Conservation (phyloP, 2,329 filamentous ascomycete genomes). For the Cercospora sesami region DNA sequence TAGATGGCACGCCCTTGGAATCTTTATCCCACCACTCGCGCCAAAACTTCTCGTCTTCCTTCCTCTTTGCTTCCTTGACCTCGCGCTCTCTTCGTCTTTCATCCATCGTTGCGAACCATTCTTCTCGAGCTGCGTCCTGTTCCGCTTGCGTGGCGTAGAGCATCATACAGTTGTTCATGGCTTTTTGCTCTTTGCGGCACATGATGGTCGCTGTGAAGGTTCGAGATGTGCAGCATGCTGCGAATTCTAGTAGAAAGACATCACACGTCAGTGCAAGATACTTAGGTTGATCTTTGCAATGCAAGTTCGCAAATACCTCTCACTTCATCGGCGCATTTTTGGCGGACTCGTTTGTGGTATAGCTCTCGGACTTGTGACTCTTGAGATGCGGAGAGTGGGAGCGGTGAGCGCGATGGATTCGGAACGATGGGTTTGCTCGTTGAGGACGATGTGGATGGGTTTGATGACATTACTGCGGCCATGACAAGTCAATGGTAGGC, state of each 20-base stretch:
- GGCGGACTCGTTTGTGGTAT: slow-evolving; percentile 76
- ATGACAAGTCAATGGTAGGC: slow-evolving; percentile 17
- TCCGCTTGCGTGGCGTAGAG: slow-evolving; percentile 78
- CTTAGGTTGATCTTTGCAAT: neutral
- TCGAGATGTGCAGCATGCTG: slow-evolving; percentile 80
- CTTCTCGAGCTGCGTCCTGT: slow-evolving; percentile 82
- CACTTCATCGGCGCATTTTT: slow-evolving; percentile 64
- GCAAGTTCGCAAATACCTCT: slow-evolving; percentile 40
- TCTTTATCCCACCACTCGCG: slow-evolving; percentile 54
- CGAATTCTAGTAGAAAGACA: slow-evolving; percentile 67
- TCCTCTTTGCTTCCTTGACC: slow-evolving; percentile 50
- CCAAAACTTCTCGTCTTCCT: slow-evolving; percentile 49
- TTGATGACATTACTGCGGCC: slow-evolving; percentile 26
- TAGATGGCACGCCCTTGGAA: slow-evolving; percentile 27
- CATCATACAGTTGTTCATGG: slow-evolving; percentile 95
- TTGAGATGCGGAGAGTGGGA: slow-evolving; percentile 78
- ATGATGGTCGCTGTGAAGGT: slow-evolving; percentile 86
- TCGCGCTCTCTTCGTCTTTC: slow-evolving; percentile 69
- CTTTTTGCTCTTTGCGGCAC: slow-evolving; percentile 74
- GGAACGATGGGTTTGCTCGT: slow-evolving; percentile 18
- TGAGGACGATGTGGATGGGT: slow-evolving; percentile 12
- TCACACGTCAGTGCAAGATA: neutral
- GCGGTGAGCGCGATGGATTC: slow-evolving; percentile 63
- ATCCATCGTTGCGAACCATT: slow-evolving; percentile 83
- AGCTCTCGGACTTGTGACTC: slow-evolving; percentile 79